Base-by-base conservation (phyloP, 306 rosid genomes). In the Prunus campanulata region DNA sequence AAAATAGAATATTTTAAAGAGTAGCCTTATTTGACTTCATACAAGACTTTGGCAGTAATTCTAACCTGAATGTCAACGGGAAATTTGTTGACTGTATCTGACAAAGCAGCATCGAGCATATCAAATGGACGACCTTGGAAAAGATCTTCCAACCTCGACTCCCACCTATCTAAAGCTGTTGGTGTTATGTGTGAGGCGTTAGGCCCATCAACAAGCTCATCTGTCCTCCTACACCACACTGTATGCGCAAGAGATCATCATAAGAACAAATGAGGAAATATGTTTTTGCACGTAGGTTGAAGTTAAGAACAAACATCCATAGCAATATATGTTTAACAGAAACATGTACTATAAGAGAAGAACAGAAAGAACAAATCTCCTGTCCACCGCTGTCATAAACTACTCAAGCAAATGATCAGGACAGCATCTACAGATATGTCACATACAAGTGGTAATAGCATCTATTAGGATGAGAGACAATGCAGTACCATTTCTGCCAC, bases 201-300 rank as follows among this genome's bases (percentile, higher is more conserved):
- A 30, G 98, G 98, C 2, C 98, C 97, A 79, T 93, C 98, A 70
- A 93, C 98, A 22, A 93, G 86, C 70, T 93, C 98, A 54, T 93
- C 97, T 1, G 98, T 93, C 70, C 98, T 93, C 79, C 97, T 82
- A 74, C 98, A 93, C 98, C 98, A 93, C 76, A 93, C 97, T 93
- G 75, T 51, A 50, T 4, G 42, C 2, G 62, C 48, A 51, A 60
- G 47, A 70, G 20, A 68, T 13, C 59, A 47, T 24, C 70, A 65
- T 35, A 13, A 66, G 70, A 66, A 39, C 51, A 66, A 66, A 66
- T 11, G 8, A 50, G 62, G 27, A 29, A 39, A 70, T 51, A 27
- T 20, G 42, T 27, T 50, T 29, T 29, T 16, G 52, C 62, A 70
- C 11, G 5, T 30, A 18, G 25, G 29, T 25, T 50, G 74, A 50